Conservation (phyloP, 257 asterid species). For the Nicotiana attenuata region DNA sequence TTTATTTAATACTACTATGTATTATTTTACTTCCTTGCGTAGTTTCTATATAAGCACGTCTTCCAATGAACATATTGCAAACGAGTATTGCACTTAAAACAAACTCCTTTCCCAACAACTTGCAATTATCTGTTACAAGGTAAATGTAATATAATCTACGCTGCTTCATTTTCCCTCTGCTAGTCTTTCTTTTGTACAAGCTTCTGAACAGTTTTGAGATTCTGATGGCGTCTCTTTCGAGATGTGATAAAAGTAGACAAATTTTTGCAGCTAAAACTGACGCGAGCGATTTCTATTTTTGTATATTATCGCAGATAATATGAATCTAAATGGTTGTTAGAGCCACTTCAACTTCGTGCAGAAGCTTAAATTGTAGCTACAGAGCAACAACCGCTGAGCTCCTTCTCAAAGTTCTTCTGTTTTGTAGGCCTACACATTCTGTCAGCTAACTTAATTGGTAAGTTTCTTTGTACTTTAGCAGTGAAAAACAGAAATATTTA, state of each 20-base stretch:
- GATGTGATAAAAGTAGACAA: slow-evolving; percentile 22
- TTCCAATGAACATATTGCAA: not conserved
- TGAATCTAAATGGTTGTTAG: slow-evolving; percentile 32
- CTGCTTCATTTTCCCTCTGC: not conserved
- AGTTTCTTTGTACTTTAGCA: not conserved
- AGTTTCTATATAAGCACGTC: not conserved
- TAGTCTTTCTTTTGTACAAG: not conserved
- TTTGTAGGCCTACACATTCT: not conserved
- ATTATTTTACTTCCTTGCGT: not conserved
- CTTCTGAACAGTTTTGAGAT: not conserved
- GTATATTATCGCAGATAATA: slow-evolving; percentile 23
- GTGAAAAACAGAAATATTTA: not conserved
- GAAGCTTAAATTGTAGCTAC: not conserved
- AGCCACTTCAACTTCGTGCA: slow-evolving; percentile 8
- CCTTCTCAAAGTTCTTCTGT: not conserved
- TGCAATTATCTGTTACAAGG: not conserved
- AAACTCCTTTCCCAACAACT: not conserved
- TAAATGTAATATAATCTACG: not conserved
- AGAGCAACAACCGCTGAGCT: not conserved
- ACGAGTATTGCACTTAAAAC: not conserved
- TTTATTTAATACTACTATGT: too few relatives aligned
- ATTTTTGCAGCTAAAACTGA: slow-evolving; percentile 41
- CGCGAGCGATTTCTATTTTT: slow-evolving; percentile 34
- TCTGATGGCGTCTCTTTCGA: slow-evolving; percentile 21
- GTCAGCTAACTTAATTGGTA: not conserved